A percentile compares a stretch with the other conserved stretches of the same genome.
phyloP scores from a whole-genome alignment of 2,329 filamentous ascomycete genomes.

The Westerdykella sp. region DNA sequence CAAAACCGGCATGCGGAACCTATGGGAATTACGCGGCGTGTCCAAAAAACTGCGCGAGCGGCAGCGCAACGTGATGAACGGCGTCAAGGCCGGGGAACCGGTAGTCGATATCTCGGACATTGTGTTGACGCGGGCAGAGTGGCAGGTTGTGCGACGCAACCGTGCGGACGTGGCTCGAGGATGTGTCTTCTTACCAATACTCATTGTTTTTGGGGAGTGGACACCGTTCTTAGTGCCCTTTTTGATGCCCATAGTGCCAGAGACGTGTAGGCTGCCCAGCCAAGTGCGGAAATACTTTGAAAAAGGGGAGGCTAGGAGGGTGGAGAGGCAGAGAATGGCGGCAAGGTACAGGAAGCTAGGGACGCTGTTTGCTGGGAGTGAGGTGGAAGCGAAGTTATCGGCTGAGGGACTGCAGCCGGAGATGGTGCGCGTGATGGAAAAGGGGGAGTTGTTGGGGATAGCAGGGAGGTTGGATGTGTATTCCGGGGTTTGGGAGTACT shows the following conservation, averaged over 20 bases:
- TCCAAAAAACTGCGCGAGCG: constrained; percentile 40
- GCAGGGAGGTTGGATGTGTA: constrained; percentile 20
- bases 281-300: constrained; percentile 59
- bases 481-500: constrained; percentile 35
- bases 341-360: neutral
- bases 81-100: neutral
- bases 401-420: neutral
- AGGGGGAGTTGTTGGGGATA: constrained; percentile 11
- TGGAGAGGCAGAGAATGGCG: constrained; percentile 9
- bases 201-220: constrained; percentile 78
- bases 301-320: constrained; percentile 43
- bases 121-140: constrained; percentile 55
- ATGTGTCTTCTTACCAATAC: constrained; percentile 68
- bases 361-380: neutral
- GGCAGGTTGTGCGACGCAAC: constrained; percentile 63
- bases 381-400: neutral
- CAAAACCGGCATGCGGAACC: constrained; percentile 72
- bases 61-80: neutral
- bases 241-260: constrained; percentile 66
- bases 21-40: constrained; percentile 59
- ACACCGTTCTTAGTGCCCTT: constrained; percentile 72
- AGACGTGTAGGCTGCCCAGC: constrained; percentile 73
- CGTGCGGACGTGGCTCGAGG: constrained; percentile 69
- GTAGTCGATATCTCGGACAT: neutral
- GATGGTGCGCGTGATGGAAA: constrained; percentile 6